phyloP scores from a whole-genome alignment of 805 yeast species.

The Starmerella etchellsii region DNA sequence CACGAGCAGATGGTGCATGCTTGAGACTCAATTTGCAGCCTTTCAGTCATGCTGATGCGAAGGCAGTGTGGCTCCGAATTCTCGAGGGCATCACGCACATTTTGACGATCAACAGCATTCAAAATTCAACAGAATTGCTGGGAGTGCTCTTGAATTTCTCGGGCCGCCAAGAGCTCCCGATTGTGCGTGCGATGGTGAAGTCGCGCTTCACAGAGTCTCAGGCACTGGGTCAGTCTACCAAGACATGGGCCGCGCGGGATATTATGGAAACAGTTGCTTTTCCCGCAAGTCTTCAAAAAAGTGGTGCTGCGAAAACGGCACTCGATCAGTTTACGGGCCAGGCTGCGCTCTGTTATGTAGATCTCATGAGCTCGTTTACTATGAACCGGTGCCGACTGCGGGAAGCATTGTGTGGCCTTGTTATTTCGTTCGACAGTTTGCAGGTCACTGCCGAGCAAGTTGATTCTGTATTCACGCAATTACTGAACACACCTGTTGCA shows the following conservation, averaged over 20 bases:
- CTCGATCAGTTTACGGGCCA: slow-evolving; percentile 25
- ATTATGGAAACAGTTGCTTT: slow-evolving; percentile 29
- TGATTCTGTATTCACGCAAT: slow-evolving; percentile 31
- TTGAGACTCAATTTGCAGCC: slow-evolving; percentile 3
- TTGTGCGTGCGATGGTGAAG: slow-evolving; percentile 23
- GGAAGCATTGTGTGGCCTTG: slow-evolving; percentile 49
- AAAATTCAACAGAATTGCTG: slow-evolving; percentile 24
- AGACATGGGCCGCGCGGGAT: slow-evolving; percentile 28
- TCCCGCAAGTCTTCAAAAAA: slow-evolving; percentile 9
- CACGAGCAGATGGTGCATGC: slow-evolving; percentile 10
- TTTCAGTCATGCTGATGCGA: slow-evolving; percentile 16
- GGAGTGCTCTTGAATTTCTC: slow-evolving; percentile 25
- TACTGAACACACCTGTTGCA: slow-evolving; percentile 17
- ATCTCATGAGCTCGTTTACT: slow-evolving; percentile 34
- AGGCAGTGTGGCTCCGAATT: slow-evolving; percentile 11
- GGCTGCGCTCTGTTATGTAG: slow-evolving; percentile 35
- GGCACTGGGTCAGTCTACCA: slow-evolving; percentile 12
- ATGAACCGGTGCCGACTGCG: slow-evolving; percentile 76
- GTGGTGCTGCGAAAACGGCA: slow-evolving; percentile 17
- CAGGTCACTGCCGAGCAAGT: slow-evolving; percentile 62
- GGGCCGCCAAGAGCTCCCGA: slow-evolving; percentile 20
- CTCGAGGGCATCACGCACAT: slow-evolving; percentile 15
- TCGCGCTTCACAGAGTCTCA: slow-evolving; percentile 11
- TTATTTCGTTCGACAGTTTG: slow-evolving; percentile 58
- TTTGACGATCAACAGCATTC: slow-evolving; percentile 11